Percentiles rank a stretch among this genome's conserved stretches.
phyloP scores from a whole-genome alignment of 208 protist genomes.

The Leishmania amazonensis region DNA sequence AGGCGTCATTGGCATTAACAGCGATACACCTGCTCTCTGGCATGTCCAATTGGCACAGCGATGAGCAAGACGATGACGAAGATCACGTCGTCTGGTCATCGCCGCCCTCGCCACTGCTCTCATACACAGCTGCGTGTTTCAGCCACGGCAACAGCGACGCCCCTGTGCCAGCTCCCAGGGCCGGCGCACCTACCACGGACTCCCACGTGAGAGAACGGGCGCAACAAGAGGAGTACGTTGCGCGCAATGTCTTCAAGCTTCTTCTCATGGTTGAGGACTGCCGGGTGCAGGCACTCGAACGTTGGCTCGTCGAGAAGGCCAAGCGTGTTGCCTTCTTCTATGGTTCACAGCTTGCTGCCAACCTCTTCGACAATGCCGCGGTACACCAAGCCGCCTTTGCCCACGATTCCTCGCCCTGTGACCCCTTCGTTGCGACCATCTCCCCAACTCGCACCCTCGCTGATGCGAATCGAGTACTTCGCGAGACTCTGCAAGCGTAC shows the following conservation, averaged over 20 bases:
- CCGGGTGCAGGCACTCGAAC: slow-evolving; percentile 20
- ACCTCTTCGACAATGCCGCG: slow-evolving; percentile 18
- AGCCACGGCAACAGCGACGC: neutral
- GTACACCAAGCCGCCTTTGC: neutral
- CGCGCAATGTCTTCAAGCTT: slow-evolving; percentile 30
- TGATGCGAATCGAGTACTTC: slow-evolving; percentile 51
- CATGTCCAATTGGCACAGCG: neutral
- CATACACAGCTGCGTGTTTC: neutral
- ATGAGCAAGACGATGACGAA: slow-evolving; percentile 10
- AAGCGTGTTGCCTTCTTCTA: slow-evolving; percentile 21
- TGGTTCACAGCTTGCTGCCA: slow-evolving; percentile 24
- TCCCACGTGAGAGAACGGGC: neutral
- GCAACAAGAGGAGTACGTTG: slow-evolving; percentile 26
- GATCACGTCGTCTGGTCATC: slow-evolving; percentile 32
- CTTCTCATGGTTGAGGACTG: slow-evolving; percentile 35
- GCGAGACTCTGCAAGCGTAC: slow-evolving; percentile 55
- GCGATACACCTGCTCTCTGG: neutral
- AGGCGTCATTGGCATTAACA: neutral
- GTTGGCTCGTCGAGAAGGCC: slow-evolving; percentile 25
- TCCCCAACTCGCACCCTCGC: slow-evolving; percentile 18
- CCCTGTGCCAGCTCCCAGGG: neutral
- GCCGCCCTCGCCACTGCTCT: slow-evolving; percentile 29
- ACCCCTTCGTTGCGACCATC: neutral
- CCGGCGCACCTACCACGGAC: too few species aligned
- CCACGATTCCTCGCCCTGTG: neutral